A percentile compares a stretch with the other conserved stretches of the same genome.
Conservation (phyloP, 1,284 basidiomycete genomes). For the Puccinia coronata region DNA sequence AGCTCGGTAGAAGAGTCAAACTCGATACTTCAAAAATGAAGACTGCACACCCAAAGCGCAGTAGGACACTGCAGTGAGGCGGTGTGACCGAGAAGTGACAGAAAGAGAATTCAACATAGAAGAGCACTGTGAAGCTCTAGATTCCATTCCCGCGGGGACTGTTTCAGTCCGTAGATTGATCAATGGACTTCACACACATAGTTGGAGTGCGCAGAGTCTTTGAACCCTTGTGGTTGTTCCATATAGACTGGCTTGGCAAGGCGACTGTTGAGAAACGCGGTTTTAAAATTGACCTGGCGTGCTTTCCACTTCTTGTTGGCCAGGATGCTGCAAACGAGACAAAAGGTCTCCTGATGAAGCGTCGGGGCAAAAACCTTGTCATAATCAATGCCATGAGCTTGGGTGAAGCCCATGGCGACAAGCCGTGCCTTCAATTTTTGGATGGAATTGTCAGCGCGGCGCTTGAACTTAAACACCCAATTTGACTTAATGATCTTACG, state of each 20-base stretch:
- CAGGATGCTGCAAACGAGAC: background rate
- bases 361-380: slow-evolving; percentile 4
- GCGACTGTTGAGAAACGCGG: slow-evolving; percentile 13
- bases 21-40: too few species aligned
- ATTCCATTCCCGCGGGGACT: background rate
- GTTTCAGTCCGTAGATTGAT: background rate
- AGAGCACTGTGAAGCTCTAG: background rate
- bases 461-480: background rate
- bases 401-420: slow-evolving; percentile 14
- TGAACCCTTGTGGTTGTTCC: background rate
- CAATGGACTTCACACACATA: background rate
- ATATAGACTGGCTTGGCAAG: background rate
- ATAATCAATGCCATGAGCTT: background rate
- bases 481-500: background rate
- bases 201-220: background rate
- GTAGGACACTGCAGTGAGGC: too few species aligned
- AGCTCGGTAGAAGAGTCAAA: too few species aligned
- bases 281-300: too few species aligned
- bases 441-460: background rate
- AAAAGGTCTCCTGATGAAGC: slow-evolving; percentile 2
- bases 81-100: too few species aligned
- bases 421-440: slow-evolving; percentile 1
- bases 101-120: too few species aligned
- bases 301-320: background rate
- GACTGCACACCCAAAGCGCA: too few species aligned